Evolutionary conservation across 805 yeast genomes (phyloP).

Genomic region (Priceomyces carsonii): DNA sequence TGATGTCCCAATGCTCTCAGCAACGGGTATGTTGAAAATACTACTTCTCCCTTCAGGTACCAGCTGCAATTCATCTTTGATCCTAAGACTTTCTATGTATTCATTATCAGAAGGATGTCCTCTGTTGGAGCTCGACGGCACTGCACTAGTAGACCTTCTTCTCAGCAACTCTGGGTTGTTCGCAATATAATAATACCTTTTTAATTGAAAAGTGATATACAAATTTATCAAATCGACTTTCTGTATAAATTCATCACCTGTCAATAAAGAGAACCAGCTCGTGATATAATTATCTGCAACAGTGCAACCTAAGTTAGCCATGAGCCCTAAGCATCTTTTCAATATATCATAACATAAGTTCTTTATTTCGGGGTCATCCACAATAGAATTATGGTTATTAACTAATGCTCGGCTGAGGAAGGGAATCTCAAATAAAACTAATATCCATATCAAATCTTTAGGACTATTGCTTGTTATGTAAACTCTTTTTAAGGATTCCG

Average conservation of each 20-base stretch:
- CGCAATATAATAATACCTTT: conserved; percentile 47
- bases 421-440: conserved; percentile 72
- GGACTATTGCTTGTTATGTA: conserved; percentile 43
- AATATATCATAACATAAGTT: conserved; percentile 65
- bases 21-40: conserved; percentile 9
- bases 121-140: not conserved
- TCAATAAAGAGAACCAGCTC: conserved; percentile 54
- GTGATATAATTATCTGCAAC: conserved; percentile 44
- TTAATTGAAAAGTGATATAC: conserved; percentile 75
- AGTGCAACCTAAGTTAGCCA: conserved; percentile 50
- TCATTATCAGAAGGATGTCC: conserved; percentile 13
- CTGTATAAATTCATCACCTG: conserved; percentile 42
- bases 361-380: conserved; percentile 52
- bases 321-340: conserved; percentile 66
- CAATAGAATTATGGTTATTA: conserved; percentile 27
- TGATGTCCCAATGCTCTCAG: conserved; percentile 5
- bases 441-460: conserved; percentile 53
- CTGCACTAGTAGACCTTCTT: conserved; percentile 6
- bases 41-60: conserved; percentile 10
- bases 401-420: conserved; percentile 50
- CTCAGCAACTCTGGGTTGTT: conserved; percentile 23
- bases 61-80: conserved; percentile 19
- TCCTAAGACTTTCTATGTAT: conserved; percentile 20
- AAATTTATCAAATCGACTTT: conserved; percentile 72
- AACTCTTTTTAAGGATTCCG: conserved; percentile 50